Evolutionary conservation across 2,329 filamentous ascomycete species (phyloP), one percentile per base, ranked within the genome.

Genomic region (Reticulascus tulasneorum): DNA sequence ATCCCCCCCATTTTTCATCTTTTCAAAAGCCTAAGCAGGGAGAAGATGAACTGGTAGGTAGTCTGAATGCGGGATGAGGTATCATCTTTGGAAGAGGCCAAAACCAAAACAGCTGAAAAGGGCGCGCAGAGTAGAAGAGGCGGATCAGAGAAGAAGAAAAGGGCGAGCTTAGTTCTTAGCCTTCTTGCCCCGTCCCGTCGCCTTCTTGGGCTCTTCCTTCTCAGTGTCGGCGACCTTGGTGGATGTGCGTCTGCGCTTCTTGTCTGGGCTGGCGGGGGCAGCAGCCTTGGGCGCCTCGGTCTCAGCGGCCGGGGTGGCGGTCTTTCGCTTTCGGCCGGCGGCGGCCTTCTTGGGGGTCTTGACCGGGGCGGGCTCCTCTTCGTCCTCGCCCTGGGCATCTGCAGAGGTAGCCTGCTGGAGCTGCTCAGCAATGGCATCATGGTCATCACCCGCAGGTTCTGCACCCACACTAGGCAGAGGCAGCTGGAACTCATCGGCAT

Each of bases 161-260:
- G 15, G 18, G 25, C 19, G 11, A 19, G n/a, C 28, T 36, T 17
- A 47, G 29, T 40, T 40, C 40, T 42, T 42, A 13, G 23, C 30
- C 40, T 42, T 42, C 40, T 42, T 42, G 21, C 30, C 33, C 12
- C 40, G 29, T 32, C 52, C 57, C 55, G 64, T 64, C 65, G 63
- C 67, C 73, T 78, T 78, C 70, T 77, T 78, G 54, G 72, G 70
- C 55, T 80, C 75, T 53, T 78, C 75, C 47, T 35, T 33, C 38
- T 71, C 62, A 39, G 62, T 56, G 40, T 77, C 73, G 19, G 62
- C 62, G 25, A 64, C 71, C 67, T 80, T 80, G 49, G 59, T 61
- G 5, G 73, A 75, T 9, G 66, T 63, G 40, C 77, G 64, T 60
- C 79, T 73, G 48, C 77, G 69, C 74, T 82, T 82, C 69, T 78